These are phyloP conservation scores for Tuber microsphaerosporum DNA, from an alignment of 495 filamentous ascomycete genomes.

Conservation along the genomic window DNA sequence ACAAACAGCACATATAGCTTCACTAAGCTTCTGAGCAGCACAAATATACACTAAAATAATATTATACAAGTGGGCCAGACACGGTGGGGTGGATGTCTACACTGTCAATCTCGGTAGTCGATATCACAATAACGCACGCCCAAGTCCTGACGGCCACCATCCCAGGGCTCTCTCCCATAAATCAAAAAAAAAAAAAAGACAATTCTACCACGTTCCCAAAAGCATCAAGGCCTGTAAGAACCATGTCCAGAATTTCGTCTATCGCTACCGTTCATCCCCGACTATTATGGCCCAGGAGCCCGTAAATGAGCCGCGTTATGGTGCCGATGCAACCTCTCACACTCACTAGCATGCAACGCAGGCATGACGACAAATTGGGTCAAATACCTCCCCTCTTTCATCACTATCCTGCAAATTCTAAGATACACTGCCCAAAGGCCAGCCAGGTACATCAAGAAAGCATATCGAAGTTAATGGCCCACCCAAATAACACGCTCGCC, in stretches of 20 bases:
- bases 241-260: conserved; percentile 49
- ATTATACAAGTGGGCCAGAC: conserved; percentile 53
- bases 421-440: conserved; percentile 39
- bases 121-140: conserved; percentile 45
- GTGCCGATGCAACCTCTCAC: too few species aligned
- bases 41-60: neutral
- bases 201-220: conserved; percentile 46
- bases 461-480: neutral
- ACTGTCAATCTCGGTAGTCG: conserved; percentile 46
- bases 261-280: conserved; percentile 48
- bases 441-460: neutral
- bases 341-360: conserved; percentile 39
- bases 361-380: conserved; percentile 48
- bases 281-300: conserved; percentile 54
- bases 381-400: conserved; percentile 46
- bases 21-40: neutral
- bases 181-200: too few species aligned
- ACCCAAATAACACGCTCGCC: neutral
- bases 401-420: neutral
- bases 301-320: conserved; percentile 49
- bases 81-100: conserved; percentile 55
- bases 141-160: neutral
- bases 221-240: conserved; percentile 45
- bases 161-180: conserved; percentile 5
- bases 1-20: conserved; percentile 50